Conservation (phyloP, 257 asterid species). For the Ocimum tenuiflorum region DNA sequence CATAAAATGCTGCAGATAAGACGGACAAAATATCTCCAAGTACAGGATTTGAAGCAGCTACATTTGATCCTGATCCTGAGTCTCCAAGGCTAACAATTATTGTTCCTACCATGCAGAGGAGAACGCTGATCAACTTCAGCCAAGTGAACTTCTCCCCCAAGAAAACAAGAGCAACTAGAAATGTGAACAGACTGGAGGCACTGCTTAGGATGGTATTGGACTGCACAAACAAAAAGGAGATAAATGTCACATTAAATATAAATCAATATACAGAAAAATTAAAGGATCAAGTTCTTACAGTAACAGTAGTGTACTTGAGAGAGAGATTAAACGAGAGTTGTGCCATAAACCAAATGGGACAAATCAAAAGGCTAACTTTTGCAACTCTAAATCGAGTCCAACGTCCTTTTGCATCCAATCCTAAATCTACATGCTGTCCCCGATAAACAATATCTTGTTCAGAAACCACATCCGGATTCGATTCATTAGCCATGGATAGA, state of each 20-base stretch:
- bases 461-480: slow-evolving; percentile 11
- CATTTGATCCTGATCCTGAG: slow-evolving; percentile 41
- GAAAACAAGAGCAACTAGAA: slow-evolving; percentile 75
- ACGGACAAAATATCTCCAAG: slow-evolving; percentile 74
- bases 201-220: slow-evolving; percentile 93
- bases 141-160: slow-evolving; percentile 87
- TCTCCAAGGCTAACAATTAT: slow-evolving; percentile 82
- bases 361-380: slow-evolving; percentile 75
- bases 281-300: slow-evolving; percentile 44
- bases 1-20: slow-evolving; percentile 72
- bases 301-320: slow-evolving; percentile 88
- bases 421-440: slow-evolving; percentile 21
- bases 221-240: slow-evolving; percentile 33
- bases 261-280: not conserved
- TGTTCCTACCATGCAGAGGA: slow-evolving; percentile 96
- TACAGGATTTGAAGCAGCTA: slow-evolving; percentile 54
- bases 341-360: slow-evolving; percentile 91
- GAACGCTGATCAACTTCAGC: slow-evolving; percentile 74
- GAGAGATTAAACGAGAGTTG: slow-evolving; percentile 91
- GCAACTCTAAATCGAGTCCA: slow-evolving; percentile 87
- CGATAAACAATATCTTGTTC: slow-evolving; percentile 12
- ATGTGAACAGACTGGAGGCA: slow-evolving; percentile 87
- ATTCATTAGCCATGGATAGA: slow-evolving; percentile 16
- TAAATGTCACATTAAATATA: slow-evolving; percentile 6
- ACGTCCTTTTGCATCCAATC: slow-evolving; percentile 74